A percentile compares a stretch with the other conserved stretches of the same genome.
Conservation (phyloP, 169 alveolate species). For the Plasmodium coatneyi region DNA sequence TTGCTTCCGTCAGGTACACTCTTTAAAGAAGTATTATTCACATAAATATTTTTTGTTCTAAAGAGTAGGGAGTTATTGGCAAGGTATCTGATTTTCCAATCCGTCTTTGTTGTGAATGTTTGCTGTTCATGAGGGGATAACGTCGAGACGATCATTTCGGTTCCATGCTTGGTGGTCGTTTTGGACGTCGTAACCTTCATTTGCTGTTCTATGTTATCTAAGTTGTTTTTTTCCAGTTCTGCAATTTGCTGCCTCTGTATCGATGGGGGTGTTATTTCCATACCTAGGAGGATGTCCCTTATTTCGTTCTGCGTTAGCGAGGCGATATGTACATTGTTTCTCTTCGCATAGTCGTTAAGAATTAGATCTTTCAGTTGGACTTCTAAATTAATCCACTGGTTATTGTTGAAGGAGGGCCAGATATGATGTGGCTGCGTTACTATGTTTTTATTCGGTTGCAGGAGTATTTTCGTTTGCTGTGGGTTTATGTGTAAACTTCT, state of each 20-base stretch:
- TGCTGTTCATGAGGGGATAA: conserved; percentile 99
- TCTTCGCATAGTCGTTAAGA: conserved; percentile 98
- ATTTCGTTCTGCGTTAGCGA: conserved; percentile 99
- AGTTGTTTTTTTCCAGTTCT: conserved; percentile 86
- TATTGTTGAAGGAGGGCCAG: conserved; percentile 99
- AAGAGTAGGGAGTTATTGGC: conserved; percentile 97
- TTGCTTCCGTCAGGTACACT: conserved; percentile 69
- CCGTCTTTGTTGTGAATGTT: conserved; percentile 96
- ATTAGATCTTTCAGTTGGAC: conserved; percentile 98
- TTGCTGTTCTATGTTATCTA: conserved; percentile 84
- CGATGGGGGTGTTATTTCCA: conserved; percentile 99
- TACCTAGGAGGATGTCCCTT: conserved; percentile 99
- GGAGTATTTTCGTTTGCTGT: conserved; percentile 97
- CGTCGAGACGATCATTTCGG: conserved; percentile 96
- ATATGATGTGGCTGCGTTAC: conserved; percentile 99
- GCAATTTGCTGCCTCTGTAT: conserved; percentile 96
- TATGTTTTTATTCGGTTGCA: conserved; percentile 96
- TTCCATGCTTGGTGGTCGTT: conserved; percentile 98
- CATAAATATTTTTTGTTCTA: conserved; percentile 97
- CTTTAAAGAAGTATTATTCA: conserved; percentile 85
- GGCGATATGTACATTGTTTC: conserved; percentile 98
- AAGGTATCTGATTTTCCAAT: conserved; percentile 99
- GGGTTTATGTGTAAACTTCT: conserved; percentile 99
- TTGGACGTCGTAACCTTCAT: conserved; percentile 93
- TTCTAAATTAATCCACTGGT: conserved; percentile 99